Evolutionary conservation across 2,329 filamentous ascomycete species (phyloP).

Genomic region (Karstenula rhodostoma): DNA sequence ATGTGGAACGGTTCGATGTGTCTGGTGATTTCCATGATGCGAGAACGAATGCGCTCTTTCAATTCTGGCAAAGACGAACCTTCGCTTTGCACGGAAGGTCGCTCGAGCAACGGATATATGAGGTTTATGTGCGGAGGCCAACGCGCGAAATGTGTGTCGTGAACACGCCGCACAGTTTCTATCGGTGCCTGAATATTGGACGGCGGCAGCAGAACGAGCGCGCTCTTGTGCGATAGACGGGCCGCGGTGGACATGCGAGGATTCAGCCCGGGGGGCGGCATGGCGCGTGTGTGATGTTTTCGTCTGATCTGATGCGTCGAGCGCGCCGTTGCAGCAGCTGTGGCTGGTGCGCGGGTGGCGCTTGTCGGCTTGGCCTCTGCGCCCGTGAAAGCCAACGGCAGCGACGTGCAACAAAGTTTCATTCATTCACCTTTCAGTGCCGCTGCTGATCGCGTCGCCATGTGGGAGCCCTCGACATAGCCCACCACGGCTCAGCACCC

Average conservation of each 20-base stretch:
- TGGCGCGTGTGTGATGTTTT: background rate
- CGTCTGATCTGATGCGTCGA: background rate
- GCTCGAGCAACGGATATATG: constrained; percentile 39
- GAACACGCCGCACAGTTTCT: constrained; percentile 31
- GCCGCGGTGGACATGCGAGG: constrained; percentile 23
- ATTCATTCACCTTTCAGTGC: constrained; percentile 27
- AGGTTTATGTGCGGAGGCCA: constrained; percentile 45
- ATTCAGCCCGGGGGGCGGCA: background rate
- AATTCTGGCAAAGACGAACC: constrained; percentile 12
- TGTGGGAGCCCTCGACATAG: constrained; percentile 37
- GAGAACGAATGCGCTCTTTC: constrained; percentile 29
- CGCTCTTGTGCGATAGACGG: constrained; percentile 38
- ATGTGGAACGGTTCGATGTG: constrained; percentile 29
- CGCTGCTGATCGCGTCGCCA: constrained; percentile 37
- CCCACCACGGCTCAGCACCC: constrained; percentile 15
- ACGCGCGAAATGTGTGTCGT: constrained; percentile 37
- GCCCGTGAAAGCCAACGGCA: constrained; percentile 23
- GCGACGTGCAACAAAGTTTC: constrained; percentile 15
- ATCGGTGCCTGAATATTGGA: constrained; percentile 33
- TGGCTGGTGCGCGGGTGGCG: constrained; percentile 12
- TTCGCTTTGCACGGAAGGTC: constrained; percentile 22
- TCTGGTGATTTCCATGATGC: constrained; percentile 30
- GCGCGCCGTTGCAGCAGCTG: background rate
- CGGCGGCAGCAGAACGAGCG: constrained; percentile 36
- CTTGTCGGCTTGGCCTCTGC: constrained; percentile 4